Evolutionary conservation across 1,139 yeast genomes (phyloP).

Genomic region (Pichia sp.): DNA sequence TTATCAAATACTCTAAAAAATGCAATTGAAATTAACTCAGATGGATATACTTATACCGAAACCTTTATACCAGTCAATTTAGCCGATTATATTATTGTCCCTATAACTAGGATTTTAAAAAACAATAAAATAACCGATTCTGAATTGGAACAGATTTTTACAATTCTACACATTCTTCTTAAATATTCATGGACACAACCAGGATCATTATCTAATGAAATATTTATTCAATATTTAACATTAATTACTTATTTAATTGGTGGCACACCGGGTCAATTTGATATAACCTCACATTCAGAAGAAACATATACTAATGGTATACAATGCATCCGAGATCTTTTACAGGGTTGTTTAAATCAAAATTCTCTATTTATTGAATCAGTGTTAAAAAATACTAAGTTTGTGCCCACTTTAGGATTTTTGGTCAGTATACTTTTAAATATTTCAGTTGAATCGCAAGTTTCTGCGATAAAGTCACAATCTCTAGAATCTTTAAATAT

Average conservation of each 20-base stretch:
- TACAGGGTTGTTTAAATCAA: slow-evolving; percentile 30
- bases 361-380: slow-evolving; percentile 21
- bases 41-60: slow-evolving; percentile 2
- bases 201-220: slow-evolving; percentile 32
- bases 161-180: slow-evolving; percentile 37
- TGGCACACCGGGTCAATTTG: slow-evolving; percentile 32
- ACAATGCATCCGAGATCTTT: slow-evolving; percentile 30
- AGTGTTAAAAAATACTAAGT: slow-evolving; percentile 32
- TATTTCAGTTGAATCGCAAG: slow-evolving; percentile 27
- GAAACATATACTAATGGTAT: slow-evolving; percentile 42
- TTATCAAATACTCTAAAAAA: slow-evolving; percentile 26
- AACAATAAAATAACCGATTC: slow-evolving; percentile 36
- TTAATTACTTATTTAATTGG: slow-evolving; percentile 43
- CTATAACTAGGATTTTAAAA: slow-evolving; percentile 47
- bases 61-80: slow-evolving; percentile 33
- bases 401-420: slow-evolving; percentile 43
- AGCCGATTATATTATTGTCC: slow-evolving; percentile 61
- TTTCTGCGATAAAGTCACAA: slow-evolving; percentile 31
- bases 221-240: slow-evolving; percentile 46
- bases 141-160: slow-evolving; percentile 38
- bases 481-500: slow-evolving; percentile 33
- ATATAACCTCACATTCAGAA: slow-evolving; percentile 24
- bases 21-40: slow-evolving; percentile 9
- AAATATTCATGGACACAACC: slow-evolving; percentile 41
- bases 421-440: slow-evolving; percentile 40